Evolutionary conservation across 257 asterid species (phyloP).

Genomic region (Fraxinus quadrangulata): DNA sequence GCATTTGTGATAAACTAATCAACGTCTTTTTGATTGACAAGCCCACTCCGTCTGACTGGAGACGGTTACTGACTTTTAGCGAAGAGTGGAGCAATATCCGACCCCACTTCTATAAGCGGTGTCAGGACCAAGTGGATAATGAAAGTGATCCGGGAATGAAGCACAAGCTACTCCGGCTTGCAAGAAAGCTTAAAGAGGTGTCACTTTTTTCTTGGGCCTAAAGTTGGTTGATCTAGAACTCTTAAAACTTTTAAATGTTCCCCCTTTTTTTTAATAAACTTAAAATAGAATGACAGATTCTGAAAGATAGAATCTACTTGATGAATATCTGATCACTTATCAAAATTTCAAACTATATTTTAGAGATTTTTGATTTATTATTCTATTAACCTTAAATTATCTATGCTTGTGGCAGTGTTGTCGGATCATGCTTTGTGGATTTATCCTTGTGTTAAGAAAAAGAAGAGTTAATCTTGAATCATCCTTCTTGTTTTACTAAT

Average conservation of each 20-base stretch:
- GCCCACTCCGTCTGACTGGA: conserved; percentile 89
- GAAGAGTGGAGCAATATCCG: conserved; percentile 76
- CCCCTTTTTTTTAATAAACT: not conserved
- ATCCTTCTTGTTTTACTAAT: not conserved
- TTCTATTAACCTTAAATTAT: not conserved
- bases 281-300: not conserved
- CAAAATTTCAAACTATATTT: not conserved
- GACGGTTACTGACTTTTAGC: conserved; percentile 78
- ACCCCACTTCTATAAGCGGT: conserved; percentile 75
- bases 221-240: conserved; percentile 16
- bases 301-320: not conserved
- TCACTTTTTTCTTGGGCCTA: not conserved
- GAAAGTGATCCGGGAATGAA: conserved; percentile 78
- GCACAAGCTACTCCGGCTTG: conserved; percentile 71
- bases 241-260: conserved; percentile 1
- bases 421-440: not conserved
- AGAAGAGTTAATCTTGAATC: not conserved
- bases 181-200: conserved; percentile 93
- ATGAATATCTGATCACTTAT: not conserved
- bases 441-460: not conserved
- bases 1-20: conserved; percentile 80
- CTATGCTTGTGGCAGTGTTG: not conserved
- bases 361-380: not conserved
- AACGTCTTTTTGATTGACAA: conserved; percentile 86
- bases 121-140: conserved; percentile 70